phyloP scores from a whole-genome alignment of 345 rosid genomes.

The Salix brachista region DNA sequence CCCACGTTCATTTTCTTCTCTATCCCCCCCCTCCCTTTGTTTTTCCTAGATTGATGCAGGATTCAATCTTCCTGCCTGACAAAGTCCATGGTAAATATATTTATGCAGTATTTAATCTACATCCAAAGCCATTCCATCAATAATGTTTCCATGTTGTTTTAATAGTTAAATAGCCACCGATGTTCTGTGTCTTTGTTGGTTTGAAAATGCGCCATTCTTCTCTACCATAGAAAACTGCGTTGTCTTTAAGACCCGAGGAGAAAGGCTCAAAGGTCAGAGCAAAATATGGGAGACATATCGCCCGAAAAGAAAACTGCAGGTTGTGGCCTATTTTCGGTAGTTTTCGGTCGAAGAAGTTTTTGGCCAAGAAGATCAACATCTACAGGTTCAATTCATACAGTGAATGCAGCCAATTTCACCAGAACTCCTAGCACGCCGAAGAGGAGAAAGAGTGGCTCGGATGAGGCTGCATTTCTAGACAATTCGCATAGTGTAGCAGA shows the following conservation, averaged over 20 bases:
- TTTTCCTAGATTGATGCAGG: neutral
- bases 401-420: slow-evolving; percentile 24
- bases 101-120: neutral
- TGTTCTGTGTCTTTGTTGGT: neutral
- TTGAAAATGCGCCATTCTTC: neutral
- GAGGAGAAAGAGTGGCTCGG: slow-evolving; percentile 45
- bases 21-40: neutral
- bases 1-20: neutral
- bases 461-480: slow-evolving; percentile 39
- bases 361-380: slow-evolving; percentile 62
- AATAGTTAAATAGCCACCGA: neutral
- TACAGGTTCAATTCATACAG: slow-evolving; percentile 36
- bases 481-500: slow-evolving; percentile 11
- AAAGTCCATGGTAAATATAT: neutral
- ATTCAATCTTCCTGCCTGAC: neutral
- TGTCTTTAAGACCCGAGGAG: neutral
- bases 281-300: slow-evolving; percentile 30
- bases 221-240: neutral
- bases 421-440: slow-evolving; percentile 42
- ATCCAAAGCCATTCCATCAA: neutral
- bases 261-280: neutral
- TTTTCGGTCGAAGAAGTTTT: slow-evolving; percentile 54
- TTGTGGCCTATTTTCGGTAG: slow-evolving; percentile 61
- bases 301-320: slow-evolving; percentile 47
- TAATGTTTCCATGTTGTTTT: neutral